A percentile compares a stretch with the other conserved stretches of the same genome.
Conservation (phyloP, 768 basidiomycete species). For the Trametes maxima region DNA sequence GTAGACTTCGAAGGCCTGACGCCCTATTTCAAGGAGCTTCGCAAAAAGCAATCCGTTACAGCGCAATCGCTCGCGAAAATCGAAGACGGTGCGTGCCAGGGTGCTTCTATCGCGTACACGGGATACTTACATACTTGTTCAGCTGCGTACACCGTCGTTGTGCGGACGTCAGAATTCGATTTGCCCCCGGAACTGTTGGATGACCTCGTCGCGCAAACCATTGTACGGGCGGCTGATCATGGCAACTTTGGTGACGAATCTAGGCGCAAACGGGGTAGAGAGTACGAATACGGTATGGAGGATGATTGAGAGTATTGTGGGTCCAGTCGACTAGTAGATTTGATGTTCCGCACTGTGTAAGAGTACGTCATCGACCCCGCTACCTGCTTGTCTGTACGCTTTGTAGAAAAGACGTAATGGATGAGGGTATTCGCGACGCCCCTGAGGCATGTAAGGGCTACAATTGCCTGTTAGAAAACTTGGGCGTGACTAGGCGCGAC, state of each 20-base stretch:
- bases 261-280: conserved; percentile 18
- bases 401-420: too few relatives aligned
- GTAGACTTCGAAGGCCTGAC: conserved; percentile 80
- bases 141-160: conserved; percentile 75
- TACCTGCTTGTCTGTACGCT: too few relatives aligned
- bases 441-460: too few relatives aligned
- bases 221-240: conserved; percentile 14
- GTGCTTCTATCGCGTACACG: neutral
- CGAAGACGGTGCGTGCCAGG: conserved; percentile 70
- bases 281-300: conserved; percentile 17
- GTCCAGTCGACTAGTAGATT: neutral
- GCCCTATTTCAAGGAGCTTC: conserved; percentile 68
- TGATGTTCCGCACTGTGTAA: neutral
- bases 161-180: conserved; percentile 76
- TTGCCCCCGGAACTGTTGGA: conserved; percentile 67
- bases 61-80: conserved; percentile 90
- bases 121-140: neutral
- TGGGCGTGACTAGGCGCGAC: too few relatives aligned
- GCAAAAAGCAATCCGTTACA: conserved; percentile 88
- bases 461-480: too few relatives aligned
- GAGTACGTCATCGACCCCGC: too few relatives aligned
- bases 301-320: conserved; percentile 9
- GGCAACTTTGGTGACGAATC: conserved; percentile 17
- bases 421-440: too few relatives aligned
- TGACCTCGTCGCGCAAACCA: conserved; percentile 56